Base-by-base conservation (phyloP, 805 yeast genomes). In the Candida orba region DNA sequence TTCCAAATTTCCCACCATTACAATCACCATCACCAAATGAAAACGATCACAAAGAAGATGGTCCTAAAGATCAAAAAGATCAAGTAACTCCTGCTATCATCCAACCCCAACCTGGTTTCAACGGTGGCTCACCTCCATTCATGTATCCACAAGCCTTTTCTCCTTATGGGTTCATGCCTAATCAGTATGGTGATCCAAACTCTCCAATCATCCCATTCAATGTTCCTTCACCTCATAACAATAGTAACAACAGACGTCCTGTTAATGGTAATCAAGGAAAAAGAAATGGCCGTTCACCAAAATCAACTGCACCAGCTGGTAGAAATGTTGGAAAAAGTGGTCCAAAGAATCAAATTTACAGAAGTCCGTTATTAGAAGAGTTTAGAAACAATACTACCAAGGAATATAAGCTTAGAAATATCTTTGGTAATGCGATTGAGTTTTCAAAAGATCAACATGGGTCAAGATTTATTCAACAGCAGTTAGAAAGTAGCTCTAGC, bases 361-460 rank as follows among this genome's bases (percentile, higher is more conserved):
- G 95, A 53, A 81, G 89, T 3, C 90, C 95, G 10, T 65, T 88
- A 34, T 66, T 91, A 46, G 97, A 90, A 59, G 95, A 87, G 56
- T 86, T 91, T 50, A 76, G 96, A 41, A 74, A 78, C 46, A 81
- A 79, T 50, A 57, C 71, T 31, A 72, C 71, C 44, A 81, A 77
- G 39, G 78, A 79, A 48, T 83, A 78, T 59, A 71, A 71, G 27
- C 69, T 93, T 52, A 76, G 73, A 46, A 95, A 86, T 57, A 80
- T 91, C 31, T 76, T 79, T 52, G 96, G 95, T 8, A 89, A 84
- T 59, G 93, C 93, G 6, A 72, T 84, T 47, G 98, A 91, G 63
- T 91, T 93, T 54, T 79, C 95, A 40, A 86, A 86, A 52, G 99
- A 93, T 65, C 99, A 93, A 65, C 95, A 89, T 61, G 99, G 99